phyloP scores from a whole-genome alignment of 352 stramenopile species.

The Phytophthora fragariaefolia region DNA sequence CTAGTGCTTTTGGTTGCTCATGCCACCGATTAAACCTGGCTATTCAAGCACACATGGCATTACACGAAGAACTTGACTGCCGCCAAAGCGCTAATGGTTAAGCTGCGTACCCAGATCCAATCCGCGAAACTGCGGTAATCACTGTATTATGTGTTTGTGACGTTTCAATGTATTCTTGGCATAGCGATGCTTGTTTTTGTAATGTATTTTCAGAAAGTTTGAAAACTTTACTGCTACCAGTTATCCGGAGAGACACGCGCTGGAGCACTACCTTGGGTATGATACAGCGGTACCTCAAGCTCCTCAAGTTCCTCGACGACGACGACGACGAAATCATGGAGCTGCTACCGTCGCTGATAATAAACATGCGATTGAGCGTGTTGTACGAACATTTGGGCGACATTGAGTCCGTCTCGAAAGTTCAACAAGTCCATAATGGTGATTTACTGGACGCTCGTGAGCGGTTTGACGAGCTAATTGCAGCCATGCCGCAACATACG shows the following conservation, averaged over 20 bases:
- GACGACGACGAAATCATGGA: slow-evolving; percentile 6
- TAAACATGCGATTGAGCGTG: background rate
- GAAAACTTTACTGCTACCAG: background rate
- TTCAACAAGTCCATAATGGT: background rate
- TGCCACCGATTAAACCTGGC: slow-evolving; percentile 4
- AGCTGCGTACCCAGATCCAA: slow-evolving; percentile 9
- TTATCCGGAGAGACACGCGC: background rate
- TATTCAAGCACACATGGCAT: background rate
- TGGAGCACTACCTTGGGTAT: slow-evolving; percentile 8
- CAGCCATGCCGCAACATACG: background rate
- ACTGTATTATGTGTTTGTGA: background rate
- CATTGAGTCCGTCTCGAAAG: background rate
- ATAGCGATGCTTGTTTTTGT: background rate
- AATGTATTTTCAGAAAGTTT: slow-evolving; percentile 1
- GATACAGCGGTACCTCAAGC: background rate
- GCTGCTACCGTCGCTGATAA: background rate
- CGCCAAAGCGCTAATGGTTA: slow-evolving; percentile 2
- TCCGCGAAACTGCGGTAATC: slow-evolving; percentile 6
- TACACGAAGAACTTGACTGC: slow-evolving; percentile 12
- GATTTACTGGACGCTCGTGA: slow-evolving; percentile 1
- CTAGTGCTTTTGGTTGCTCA: background rate
- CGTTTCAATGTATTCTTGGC: background rate
- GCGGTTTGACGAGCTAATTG: slow-evolving; percentile 8
- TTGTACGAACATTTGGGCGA: background rate
- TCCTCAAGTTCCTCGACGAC: slow-evolving; percentile 2